Conservation (phyloP, 2,329 filamentous ascomycete species). For the Neonectria sp. region DNA sequence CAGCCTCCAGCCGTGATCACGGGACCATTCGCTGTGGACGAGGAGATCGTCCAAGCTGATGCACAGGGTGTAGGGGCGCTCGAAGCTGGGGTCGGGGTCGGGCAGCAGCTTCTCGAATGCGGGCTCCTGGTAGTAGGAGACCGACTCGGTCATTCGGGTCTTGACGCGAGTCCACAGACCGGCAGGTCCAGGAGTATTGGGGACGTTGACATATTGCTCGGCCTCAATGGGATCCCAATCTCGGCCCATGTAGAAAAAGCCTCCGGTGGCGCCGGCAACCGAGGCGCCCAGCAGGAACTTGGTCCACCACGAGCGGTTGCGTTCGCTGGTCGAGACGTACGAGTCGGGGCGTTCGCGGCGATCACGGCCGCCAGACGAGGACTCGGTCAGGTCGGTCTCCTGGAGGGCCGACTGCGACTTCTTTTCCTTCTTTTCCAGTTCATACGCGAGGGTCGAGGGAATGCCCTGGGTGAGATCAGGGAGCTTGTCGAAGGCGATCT, state of each 20-base stretch:
- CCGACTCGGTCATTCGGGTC: slow-evolving; percentile 80
- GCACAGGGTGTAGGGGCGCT: slow-evolving; percentile 92
- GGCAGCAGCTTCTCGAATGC: slow-evolving; percentile 94
- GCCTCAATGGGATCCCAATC: slow-evolving; percentile 91
- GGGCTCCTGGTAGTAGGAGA: slow-evolving; percentile 96
- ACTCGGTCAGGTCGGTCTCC: slow-evolving; percentile 55
- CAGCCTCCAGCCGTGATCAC: slow-evolving; percentile 94
- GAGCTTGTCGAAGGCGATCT: slow-evolving; percentile 76
- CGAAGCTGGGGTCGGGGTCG: slow-evolving; percentile 82
- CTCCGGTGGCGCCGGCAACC: slow-evolving; percentile 68
- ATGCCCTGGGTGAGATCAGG: slow-evolving; percentile 96
- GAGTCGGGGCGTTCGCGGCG: slow-evolving; percentile 69
- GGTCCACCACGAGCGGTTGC: slow-evolving; percentile 81
- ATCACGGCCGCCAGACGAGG: slow-evolving; percentile 47
- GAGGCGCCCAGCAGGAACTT: slow-evolving; percentile 80
- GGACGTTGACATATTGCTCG: slow-evolving; percentile 76
- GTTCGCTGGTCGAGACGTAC: slow-evolving; percentile 93
- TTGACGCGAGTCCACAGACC: slow-evolving; percentile 87
- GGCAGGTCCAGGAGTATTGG: slow-evolving; percentile 82
- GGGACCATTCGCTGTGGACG: slow-evolving; percentile 93
- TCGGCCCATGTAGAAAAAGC: slow-evolving; percentile 83
- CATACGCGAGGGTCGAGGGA: slow-evolving; percentile 88
- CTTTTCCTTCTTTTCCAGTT: slow-evolving; percentile 68
- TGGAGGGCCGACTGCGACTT: slow-evolving; percentile 51
- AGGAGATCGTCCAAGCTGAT: slow-evolving; percentile 94